phyloP scores from a whole-genome alignment of 257 asterid genomes.

The Linaria vulgaris region DNA sequence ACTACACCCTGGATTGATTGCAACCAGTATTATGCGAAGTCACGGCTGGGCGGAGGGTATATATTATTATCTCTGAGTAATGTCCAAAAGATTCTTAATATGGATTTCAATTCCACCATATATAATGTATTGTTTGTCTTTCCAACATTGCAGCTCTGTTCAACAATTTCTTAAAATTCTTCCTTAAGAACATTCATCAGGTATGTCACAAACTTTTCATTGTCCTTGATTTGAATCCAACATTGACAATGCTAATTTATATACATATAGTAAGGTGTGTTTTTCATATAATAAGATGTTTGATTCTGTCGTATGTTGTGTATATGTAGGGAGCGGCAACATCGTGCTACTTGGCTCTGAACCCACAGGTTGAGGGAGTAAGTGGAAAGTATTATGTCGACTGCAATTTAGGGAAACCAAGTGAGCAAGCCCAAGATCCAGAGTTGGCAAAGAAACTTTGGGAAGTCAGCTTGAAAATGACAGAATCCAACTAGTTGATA shows the following conservation, averaged over 20 bases:
- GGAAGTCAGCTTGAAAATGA: slow-evolving; percentile 52
- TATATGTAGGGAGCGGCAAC: slow-evolving; percentile 81
- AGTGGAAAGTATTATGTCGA: slow-evolving; percentile 61
- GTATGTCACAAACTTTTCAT: slow-evolving; percentile 31
- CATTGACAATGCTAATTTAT: too few relatives aligned
- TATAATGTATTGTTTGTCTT: slow-evolving; percentile 14
- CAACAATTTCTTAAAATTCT: slow-evolving; percentile 43
- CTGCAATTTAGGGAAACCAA: slow-evolving; percentile 49
- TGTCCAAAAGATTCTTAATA: too few relatives aligned
- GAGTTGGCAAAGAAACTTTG: slow-evolving; percentile 53
- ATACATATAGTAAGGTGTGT: too few relatives aligned
- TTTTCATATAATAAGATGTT: too few relatives aligned
- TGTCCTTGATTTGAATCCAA: slow-evolving; percentile 1
- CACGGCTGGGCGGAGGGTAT: slow-evolving; percentile 44
- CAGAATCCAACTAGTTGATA: slow-evolving; percentile 1
- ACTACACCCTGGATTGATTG: slow-evolving; percentile 74
- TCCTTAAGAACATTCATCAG: slow-evolving; percentile 64
- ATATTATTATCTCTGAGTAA: too few relatives aligned
- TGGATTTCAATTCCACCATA: too few relatives aligned
- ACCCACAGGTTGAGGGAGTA: slow-evolving; percentile 47
- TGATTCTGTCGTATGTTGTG: too few relatives aligned
- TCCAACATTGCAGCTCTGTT: slow-evolving; percentile 39
- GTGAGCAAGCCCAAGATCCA: slow-evolving; percentile 40
- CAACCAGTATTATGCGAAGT: slow-evolving; percentile 68
- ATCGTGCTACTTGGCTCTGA: slow-evolving; percentile 72